Conservation (phyloP, 805 yeast species). For the Candida caryicola region DNA sequence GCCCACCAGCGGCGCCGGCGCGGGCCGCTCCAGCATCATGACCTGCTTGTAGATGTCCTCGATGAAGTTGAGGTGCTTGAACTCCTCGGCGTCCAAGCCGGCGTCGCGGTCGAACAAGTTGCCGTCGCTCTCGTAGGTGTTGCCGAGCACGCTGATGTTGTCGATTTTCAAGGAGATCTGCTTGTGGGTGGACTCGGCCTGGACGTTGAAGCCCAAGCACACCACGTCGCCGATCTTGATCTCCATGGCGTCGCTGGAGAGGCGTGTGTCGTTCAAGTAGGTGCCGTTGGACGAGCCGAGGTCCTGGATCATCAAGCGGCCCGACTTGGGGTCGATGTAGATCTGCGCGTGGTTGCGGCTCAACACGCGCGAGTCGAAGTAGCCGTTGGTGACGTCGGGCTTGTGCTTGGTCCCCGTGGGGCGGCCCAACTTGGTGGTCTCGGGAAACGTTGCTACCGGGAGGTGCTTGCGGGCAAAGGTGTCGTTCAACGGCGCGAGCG, state of each 20-base stretch:
- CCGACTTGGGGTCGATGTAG: slow-evolving; percentile 62
- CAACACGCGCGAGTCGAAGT: slow-evolving; percentile 88
- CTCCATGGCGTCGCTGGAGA: slow-evolving; percentile 60
- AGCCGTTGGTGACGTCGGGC: slow-evolving; percentile 77
- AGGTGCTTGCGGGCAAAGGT: slow-evolving; percentile 79
- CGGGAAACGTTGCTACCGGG: slow-evolving; percentile 78
- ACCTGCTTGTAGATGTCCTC: slow-evolving; percentile 25
- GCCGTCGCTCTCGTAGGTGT: slow-evolving; percentile 11
- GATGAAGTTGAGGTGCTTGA: slow-evolving; percentile 34
- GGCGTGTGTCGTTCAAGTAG: slow-evolving; percentile 73
- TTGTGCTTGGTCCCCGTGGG: slow-evolving; percentile 68
- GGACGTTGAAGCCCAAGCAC: slow-evolving; percentile 92
- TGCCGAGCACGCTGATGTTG: slow-evolving; percentile 58
- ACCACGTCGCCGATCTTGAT: slow-evolving; percentile 78
- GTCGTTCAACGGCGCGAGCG: slow-evolving; percentile 72
- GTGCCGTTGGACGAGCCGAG: slow-evolving; percentile 94
- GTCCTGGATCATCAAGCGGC: slow-evolving; percentile 75
- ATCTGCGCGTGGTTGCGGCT: slow-evolving; percentile 93
- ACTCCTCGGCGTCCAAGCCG: slow-evolving; percentile 25
- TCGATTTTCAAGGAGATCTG: slow-evolving; percentile 84
- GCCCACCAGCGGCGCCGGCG: neutral
- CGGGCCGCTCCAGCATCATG: neutral
- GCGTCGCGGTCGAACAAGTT: slow-evolving; percentile 4
- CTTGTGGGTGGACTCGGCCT: slow-evolving; percentile 64
- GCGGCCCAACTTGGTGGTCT: slow-evolving; percentile 82